Evolutionary conservation across 495 filamentous ascomycete species (phyloP), one percentile per base, ranked within the genome.

Genomic region (Physcia stellaris): DNA sequence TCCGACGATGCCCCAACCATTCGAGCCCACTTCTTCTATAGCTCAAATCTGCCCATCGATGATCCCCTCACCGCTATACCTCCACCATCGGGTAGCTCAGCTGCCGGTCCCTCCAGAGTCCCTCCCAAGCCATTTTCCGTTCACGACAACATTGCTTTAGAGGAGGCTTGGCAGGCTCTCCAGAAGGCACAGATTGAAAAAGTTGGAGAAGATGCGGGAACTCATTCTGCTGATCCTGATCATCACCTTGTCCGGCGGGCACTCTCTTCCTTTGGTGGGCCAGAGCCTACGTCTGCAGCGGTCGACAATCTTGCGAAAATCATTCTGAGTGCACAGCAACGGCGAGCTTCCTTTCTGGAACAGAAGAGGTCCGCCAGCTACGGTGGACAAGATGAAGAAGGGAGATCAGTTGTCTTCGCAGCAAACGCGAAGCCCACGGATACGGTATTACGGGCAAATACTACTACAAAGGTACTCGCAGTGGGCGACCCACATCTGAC

Each of bases 1-100:
- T 28, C 56, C 40, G 21, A 35, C 45, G 42, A 46, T 18, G 61
- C 64, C 19, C 68, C 68, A n/a, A 54, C 52, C 6, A 50, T 81
- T 22, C 66, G 66, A 19, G 68, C 79, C 31, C 85, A 86, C 31
- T 92, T 81, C 62, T 92, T 88, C 54, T 90, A 88, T 58, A 65
- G 72, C 21, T 86, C 83, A 11, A 63, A 70, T 15, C 63, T 83
- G 22, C 75, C 83, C 27, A 80, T 92, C 51, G 84, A 92, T 54
- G 84, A 92, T 55, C 83, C 84, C 10, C 67, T 88, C 29, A 77
- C 80, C 4, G 68, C 79, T 1, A 54, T 80, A 15, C 75, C 80
- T 13, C 62, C 72, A 22, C 57, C 70, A 15, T 55, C 67, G 15
- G 63, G 64, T 35, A 68, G 71, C 40, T 55, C 71, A 26, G 63